Conservation (phyloP, 164 flowering plant genomes). For the Umbellularia californica region DNA sequence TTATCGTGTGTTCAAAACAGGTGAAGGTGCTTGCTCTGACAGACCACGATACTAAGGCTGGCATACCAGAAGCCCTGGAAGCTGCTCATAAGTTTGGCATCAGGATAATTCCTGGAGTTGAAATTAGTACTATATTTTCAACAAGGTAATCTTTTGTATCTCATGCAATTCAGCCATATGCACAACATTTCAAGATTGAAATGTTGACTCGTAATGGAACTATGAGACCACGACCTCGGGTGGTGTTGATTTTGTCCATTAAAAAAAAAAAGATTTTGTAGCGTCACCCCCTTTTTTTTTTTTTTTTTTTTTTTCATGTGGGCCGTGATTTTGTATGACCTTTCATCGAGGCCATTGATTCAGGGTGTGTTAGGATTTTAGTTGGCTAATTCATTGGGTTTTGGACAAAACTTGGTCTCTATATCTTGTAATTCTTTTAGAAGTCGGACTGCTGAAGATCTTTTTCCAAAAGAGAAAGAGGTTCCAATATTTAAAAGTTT, state of each 20-base stretch:
- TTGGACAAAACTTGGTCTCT: too few relatives aligned
- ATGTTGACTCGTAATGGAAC: neutral
- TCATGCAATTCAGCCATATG: neutral
- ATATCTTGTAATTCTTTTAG: too few relatives aligned
- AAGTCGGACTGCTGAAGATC: too few relatives aligned
- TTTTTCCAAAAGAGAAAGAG: too few relatives aligned
- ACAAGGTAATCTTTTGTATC: conserved; percentile 9
- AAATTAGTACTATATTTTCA: conserved; percentile 68
- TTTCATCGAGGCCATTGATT: neutral
- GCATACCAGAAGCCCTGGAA: conserved; percentile 84
- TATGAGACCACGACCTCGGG: too few relatives aligned
- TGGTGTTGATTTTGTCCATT: too few relatives aligned
- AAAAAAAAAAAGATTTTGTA: too few relatives aligned
- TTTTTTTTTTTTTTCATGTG: too few relatives aligned
- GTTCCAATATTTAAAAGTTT: too few relatives aligned
- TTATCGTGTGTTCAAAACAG: conserved; percentile 45
- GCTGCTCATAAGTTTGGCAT: conserved; percentile 71
- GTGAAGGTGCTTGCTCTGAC: conserved; percentile 93
- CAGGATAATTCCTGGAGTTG: conserved; percentile 93
- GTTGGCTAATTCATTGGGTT: too few relatives aligned
- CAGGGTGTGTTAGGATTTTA: too few relatives aligned
- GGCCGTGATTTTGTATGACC: neutral
- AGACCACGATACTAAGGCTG: conserved; percentile 44
- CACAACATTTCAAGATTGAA: neutral
- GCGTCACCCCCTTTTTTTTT: neutral